These are phyloP conservation scores for Passiflora organensis DNA, from an alignment of 345 rosid genomes.

Conservation along the genomic window DNA sequence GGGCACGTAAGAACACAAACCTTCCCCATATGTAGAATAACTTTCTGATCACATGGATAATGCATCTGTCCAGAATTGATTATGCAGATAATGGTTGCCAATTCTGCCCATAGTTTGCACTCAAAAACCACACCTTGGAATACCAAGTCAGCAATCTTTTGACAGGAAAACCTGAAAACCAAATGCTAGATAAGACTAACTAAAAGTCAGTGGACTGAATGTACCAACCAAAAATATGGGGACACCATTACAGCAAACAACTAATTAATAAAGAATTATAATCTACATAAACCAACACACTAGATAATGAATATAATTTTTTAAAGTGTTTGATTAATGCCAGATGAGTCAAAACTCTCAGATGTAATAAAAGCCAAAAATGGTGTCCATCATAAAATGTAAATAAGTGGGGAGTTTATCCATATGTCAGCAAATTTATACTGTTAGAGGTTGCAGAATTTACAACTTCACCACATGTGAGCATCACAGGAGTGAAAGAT, in stretches of 20 bases:
- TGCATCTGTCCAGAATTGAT: slow-evolving; percentile 47
- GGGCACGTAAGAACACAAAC: slow-evolving; percentile 35
- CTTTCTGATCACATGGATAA: slow-evolving; percentile 45
- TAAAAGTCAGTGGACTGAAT: neutral
- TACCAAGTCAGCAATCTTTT: slow-evolving; percentile 47
- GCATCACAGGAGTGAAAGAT: neutral
- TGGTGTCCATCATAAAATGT: too few species aligned
- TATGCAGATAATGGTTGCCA: slow-evolving; percentile 35
- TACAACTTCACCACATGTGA: too few species aligned
- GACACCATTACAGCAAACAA: neutral
- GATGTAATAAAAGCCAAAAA: too few species aligned
- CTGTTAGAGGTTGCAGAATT: too few species aligned
- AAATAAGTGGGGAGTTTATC: too few species aligned
- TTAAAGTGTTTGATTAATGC: too few species aligned
- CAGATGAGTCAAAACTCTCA: too few species aligned
- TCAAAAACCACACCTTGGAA: slow-evolving; percentile 50
- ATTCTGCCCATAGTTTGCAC: slow-evolving; percentile 61
- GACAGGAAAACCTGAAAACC: slow-evolving; percentile 41
- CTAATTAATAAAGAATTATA: slow-evolving; percentile 1
- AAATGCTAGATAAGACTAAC: slow-evolving; percentile 6
- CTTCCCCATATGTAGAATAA: slow-evolving; percentile 45
- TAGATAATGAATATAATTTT: too few species aligned
- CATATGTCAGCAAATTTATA: too few species aligned
- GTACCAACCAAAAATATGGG: neutral
- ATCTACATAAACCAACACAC: neutral